These are phyloP conservation scores for Plectosphaerella sp. DNA, from an alignment of 2,329 filamentous ascomycete species.

Conservation along the genomic window DNA sequence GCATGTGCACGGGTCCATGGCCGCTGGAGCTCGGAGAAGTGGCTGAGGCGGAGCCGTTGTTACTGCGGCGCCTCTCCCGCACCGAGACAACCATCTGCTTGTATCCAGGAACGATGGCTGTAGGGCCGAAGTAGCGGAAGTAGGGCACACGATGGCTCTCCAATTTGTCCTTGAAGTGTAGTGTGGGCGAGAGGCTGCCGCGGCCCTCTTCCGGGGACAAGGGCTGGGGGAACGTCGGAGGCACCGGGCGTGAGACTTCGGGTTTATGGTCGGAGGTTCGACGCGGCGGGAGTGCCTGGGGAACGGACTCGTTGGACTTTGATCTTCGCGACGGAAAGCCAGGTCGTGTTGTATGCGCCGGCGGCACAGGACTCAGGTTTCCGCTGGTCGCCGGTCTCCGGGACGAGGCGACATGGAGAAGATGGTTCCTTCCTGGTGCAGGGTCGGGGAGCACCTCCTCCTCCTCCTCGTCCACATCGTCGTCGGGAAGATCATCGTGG, in stretches of 20 bases:
- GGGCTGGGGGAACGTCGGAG: conserved; percentile 21
- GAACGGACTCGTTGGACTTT: conserved; percentile 1
- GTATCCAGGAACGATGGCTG: conserved; percentile 58
- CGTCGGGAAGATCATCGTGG: conserved; percentile 5
- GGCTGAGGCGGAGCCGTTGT: conserved; percentile 51
- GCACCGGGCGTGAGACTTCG: conserved; percentile 12
- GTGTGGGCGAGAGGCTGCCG: conserved; percentile 36
- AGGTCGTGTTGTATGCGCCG: neutral
- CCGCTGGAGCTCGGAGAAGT: conserved; percentile 41
- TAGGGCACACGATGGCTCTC: conserved; percentile 91
- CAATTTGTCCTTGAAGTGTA: conserved; percentile 55
- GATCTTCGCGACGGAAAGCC: neutral
- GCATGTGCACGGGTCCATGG: conserved; percentile 11
- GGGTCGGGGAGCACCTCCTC: conserved; percentile 10
- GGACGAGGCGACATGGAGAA: too few relatives aligned
- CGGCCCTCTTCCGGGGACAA: conserved; percentile 36
- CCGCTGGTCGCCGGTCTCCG: conserved; percentile 26
- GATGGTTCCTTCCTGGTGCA: neutral
- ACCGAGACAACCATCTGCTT: conserved; percentile 88
- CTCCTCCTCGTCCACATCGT: conserved; percentile 19
- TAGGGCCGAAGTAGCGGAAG: conserved; percentile 75
- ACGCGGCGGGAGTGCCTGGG: conserved; percentile 7
- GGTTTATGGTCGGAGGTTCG: conserved; percentile 7
- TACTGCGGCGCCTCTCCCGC: conserved; percentile 58
- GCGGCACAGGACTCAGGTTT: conserved; percentile 10